Evolutionary conservation across 1,139 yeast genomes (phyloP), one percentile per base, ranked within the genome.

Genomic region (Pichia kudriavzevii): DNA sequence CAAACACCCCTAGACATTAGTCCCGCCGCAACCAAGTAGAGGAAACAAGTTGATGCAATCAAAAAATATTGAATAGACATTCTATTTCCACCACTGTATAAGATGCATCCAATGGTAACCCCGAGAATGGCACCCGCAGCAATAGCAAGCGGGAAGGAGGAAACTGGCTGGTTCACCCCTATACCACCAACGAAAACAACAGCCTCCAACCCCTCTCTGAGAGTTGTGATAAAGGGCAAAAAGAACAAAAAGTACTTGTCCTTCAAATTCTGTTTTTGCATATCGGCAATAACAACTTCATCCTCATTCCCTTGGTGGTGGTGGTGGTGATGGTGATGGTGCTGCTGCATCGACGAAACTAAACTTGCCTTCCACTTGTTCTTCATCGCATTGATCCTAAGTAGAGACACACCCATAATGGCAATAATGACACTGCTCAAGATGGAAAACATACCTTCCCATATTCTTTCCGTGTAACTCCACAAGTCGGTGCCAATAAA

Each of bases 181-280:
- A 87, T 83, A 52, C 95, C 95, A 27, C 95, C 95, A 39, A 85
- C 79, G 53, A 84, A 84, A 17, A 84, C 88, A 33, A 85, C 91
- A 3, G 94, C 95, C 64, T 85, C 95, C 45, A 85, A 66, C 44
- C 95, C 95, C 67, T 85, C 95, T 65, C 95, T 75, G 43, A 85
- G 66, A 34, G 85, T 80, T 15, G 95, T 85, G 48, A 85, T 68
- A 47, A 82, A 77, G 12, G 95, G 95, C 46, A 85, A 63, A 37
- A 84, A 58, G 43, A 79, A 83, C 75, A 85, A 68, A 30, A 87
- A 79, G 57, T 84, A 83, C 56, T 78, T 79, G 53, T 74, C 64
- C 26, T 74, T 60, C 35, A 63, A 59, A 45, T 58, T 55, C 28
- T 67, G 35, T 13, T 34, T 31, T 15, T 47, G 44, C 20, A 42